Evolutionary conservation across 2,329 filamentous ascomycete species (phyloP).

Genomic region (Colletotrichum euphorbiae): DNA sequence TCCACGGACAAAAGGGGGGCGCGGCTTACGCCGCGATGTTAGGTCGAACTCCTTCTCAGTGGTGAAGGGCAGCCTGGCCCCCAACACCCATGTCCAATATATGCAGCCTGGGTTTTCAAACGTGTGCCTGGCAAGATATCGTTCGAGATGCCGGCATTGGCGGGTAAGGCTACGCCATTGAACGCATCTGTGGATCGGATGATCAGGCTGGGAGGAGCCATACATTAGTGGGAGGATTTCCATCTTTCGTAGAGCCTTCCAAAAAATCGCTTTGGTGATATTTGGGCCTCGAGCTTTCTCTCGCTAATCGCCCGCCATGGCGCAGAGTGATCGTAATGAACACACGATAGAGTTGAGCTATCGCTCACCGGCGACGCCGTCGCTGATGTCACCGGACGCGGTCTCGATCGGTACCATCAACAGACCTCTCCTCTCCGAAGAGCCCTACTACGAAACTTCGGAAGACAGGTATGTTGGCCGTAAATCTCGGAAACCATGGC

Average conservation of each 20-base stretch:
- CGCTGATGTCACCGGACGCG: constrained; percentile 11
- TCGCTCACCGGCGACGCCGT: constrained; percentile 1
- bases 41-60: neutral
- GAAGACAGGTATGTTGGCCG: constrained; percentile 1
- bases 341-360: constrained; percentile 13
- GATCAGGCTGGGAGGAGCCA: too few species aligned
- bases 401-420: constrained; percentile 10
- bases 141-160: neutral
- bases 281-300: neutral
- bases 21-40: neutral
- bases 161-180: neutral
- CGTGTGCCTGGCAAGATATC: constrained; percentile 5
- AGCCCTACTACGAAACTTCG: neutral
- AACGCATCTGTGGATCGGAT: too few species aligned
- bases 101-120: neutral
- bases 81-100: neutral
- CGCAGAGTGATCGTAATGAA: neutral
- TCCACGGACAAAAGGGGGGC: neutral
- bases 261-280: too few species aligned
- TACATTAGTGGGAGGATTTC: too few species aligned
- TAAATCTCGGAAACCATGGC: constrained; percentile 6
- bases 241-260: too few species aligned
- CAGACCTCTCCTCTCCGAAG: constrained; percentile 9
- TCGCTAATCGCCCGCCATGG: neutral
- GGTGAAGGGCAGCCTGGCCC: constrained; percentile 4